phyloP scores from a whole-genome alignment of 306 rosid species.

The Gynostemma pentaphyllum region DNA sequence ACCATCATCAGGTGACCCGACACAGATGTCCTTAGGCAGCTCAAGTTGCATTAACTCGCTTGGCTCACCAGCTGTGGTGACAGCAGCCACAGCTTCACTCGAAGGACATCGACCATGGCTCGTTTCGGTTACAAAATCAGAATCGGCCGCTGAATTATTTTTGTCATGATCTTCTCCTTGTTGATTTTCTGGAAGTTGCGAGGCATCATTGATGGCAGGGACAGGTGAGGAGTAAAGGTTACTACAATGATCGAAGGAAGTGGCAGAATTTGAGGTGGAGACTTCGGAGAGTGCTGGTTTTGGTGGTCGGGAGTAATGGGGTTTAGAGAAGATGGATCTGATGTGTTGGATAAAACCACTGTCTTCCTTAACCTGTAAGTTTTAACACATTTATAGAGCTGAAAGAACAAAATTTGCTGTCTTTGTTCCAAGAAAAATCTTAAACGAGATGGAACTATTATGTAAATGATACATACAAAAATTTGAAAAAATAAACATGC shows the following conservation, averaged over 20 bases:
- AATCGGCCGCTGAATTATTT: conserved; percentile 19
- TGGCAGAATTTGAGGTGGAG: conserved; percentile 74
- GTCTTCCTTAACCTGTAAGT: conserved; percentile 60
- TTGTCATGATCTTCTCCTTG: conserved; percentile 33
- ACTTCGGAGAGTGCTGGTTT: conserved; percentile 83
- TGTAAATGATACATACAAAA: too few relatives aligned
- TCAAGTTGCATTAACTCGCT: conserved; percentile 81
- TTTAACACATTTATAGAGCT: not conserved
- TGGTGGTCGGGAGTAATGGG: conserved; percentile 32
- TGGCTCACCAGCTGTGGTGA: conserved; percentile 21
- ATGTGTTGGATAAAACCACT: conserved; percentile 52
- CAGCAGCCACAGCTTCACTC: not conserved
- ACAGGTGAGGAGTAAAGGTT: conserved; percentile 24
- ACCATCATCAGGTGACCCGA: conserved; percentile 76
- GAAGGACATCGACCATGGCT: conserved; percentile 4
- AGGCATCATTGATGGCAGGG: conserved; percentile 21
- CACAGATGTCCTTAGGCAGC: conserved; percentile 67
- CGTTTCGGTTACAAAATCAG: conserved; percentile 47
- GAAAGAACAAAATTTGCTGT: too few relatives aligned
- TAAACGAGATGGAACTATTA: too few relatives aligned
- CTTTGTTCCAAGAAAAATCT: too few relatives aligned
- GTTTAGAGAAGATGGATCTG: conserved; percentile 50
- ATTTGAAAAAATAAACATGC: too few relatives aligned
- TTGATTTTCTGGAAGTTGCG: conserved; percentile 8
- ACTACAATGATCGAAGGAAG: conserved; percentile 36